These are phyloP conservation scores for Pachyrhizus erosus DNA, from an alignment of 306 rosid genomes.

Conservation along the genomic window DNA sequence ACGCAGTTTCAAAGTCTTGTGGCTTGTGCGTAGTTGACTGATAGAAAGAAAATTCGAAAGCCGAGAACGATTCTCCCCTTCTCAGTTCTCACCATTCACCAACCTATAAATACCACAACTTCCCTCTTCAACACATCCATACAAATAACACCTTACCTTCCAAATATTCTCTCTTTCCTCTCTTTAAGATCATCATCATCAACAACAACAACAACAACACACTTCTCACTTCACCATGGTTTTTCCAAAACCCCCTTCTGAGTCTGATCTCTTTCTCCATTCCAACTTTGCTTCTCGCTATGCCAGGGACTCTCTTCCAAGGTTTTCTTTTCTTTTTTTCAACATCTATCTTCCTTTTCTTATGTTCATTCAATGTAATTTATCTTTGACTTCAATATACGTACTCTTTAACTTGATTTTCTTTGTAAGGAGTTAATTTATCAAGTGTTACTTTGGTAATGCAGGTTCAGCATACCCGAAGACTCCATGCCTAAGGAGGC, in stretches of 20 bases:
- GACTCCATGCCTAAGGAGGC: constrained; percentile 68
- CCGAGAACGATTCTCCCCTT: constrained; percentile 29
- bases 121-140: neutral
- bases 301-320: constrained; percentile 45
- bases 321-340: neutral
- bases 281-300: constrained; percentile 39
- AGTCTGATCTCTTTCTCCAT: constrained; percentile 41
- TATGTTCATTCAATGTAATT: neutral
- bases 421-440: neutral
- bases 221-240: constrained; percentile 33
- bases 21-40: neutral
- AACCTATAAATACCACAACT: constrained; percentile 38
- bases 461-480: constrained; percentile 49
- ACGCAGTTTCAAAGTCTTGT: neutral
- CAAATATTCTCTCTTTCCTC: neutral
- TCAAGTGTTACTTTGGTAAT: neutral
- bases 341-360: neutral
- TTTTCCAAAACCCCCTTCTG: constrained; percentile 47
- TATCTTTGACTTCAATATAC: neutral
- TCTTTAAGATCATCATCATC: neutral
- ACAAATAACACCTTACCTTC: neutral
- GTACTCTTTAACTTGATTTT: neutral
- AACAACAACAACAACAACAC: neutral
- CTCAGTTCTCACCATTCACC: neutral
- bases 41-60: constrained; percentile 10